phyloP scores from a whole-genome alignment of 2,329 filamentous ascomycete genomes.

The Chaetomium sp. region DNA sequence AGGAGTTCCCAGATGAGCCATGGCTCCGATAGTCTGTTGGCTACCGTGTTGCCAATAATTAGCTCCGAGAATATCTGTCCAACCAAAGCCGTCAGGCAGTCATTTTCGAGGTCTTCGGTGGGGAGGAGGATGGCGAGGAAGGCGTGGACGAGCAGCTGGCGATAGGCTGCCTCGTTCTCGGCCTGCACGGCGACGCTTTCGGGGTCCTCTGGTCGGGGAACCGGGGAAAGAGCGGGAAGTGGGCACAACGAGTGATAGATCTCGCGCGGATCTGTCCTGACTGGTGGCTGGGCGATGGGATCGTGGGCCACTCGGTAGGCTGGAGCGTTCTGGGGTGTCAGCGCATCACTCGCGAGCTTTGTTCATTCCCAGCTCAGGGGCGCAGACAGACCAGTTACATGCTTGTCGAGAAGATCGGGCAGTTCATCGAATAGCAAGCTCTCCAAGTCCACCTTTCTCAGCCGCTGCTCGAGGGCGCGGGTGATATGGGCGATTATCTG shows the following conservation, averaged over 20 bases:
- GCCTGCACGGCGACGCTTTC: constrained; percentile 61
- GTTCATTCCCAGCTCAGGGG: background rate
- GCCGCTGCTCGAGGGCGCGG: constrained; percentile 79
- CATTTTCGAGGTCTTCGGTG: constrained; percentile 88
- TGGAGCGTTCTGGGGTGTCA: constrained; percentile 43
- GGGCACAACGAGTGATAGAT: constrained; percentile 85
- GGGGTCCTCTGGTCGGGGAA: constrained; percentile 61
- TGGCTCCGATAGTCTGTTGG: constrained; percentile 79
- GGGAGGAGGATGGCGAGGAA: constrained; percentile 82
- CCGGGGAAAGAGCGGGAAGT: constrained; percentile 76
- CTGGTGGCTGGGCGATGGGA: constrained; percentile 58
- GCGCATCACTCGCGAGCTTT: constrained; percentile 10
- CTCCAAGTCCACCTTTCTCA: constrained; percentile 81
- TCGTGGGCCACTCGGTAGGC: constrained; percentile 72
- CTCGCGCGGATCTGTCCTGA: constrained; percentile 63
- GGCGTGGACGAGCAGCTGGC: constrained; percentile 83
- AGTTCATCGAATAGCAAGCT: constrained; percentile 84
- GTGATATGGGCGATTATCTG: constrained; percentile 93
- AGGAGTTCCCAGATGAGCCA: constrained; percentile 88
- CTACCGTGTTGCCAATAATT: constrained; percentile 80
- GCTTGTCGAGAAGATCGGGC: constrained; percentile 75
- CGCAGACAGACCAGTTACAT: constrained; percentile 67
- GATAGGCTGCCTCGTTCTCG: constrained; percentile 79
- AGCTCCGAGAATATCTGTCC: constrained; percentile 88
- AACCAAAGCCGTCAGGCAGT: constrained; percentile 79